phyloP scores from a whole-genome alignment of 1,284 basidiomycete genomes.

The Testicularia cyperi region DNA sequence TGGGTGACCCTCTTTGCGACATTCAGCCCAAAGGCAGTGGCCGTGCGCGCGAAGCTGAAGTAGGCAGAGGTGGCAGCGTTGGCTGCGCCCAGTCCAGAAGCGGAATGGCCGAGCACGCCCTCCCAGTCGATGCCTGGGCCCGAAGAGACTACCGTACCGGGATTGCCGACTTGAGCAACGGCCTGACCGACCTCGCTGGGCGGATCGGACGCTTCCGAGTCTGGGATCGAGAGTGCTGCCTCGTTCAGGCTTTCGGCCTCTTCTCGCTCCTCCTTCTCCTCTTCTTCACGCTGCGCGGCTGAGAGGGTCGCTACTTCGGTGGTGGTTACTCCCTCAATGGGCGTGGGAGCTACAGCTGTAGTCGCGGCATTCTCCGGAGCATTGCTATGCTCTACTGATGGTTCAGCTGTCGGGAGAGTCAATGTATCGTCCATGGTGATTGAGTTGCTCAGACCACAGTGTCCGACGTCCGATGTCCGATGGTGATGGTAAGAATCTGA shows the following conservation, averaged over 20 bases:
- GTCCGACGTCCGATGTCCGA: no score
- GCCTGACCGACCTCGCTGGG: constrained; percentile 3
- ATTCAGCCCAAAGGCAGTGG: constrained; percentile 41
- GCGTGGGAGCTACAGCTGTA: no score
- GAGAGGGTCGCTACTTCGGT: background rate
- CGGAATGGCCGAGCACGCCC: constrained; percentile 32
- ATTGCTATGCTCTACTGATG: no score
- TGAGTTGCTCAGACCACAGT: no score
- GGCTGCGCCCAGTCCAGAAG: constrained; percentile 35
- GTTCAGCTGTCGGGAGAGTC: no score
- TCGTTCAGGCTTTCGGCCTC: constrained; percentile 34
- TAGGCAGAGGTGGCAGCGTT: constrained; percentile 46
- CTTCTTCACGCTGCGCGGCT: constrained; percentile 1
- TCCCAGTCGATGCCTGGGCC: constrained; percentile 24
- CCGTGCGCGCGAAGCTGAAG: constrained; percentile 40
- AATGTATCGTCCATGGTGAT: no score
- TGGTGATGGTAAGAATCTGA: no score
- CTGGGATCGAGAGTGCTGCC: constrained; percentile 41
- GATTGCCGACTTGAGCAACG: constrained; percentile 11
- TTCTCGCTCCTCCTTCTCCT: constrained; percentile 20
- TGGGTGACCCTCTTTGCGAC: constrained; percentile 51
- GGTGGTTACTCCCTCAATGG: background rate
- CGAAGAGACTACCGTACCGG: constrained; percentile 9
- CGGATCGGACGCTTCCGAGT: constrained; percentile 28
- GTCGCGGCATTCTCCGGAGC: no score